Conservation (phyloP, 345 rosid species). For the Erysimum cheiranthoides region DNA sequence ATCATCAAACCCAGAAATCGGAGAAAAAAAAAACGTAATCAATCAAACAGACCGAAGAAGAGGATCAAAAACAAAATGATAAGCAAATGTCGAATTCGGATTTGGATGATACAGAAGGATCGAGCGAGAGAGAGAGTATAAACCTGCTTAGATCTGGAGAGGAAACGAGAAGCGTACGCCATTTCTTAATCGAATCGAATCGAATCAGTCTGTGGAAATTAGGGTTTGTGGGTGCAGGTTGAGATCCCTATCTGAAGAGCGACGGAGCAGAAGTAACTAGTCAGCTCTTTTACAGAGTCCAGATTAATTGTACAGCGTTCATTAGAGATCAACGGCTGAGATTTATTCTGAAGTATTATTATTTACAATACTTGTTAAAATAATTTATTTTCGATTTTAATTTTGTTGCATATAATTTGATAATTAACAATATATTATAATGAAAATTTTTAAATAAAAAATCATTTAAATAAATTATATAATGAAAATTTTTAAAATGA, state of each 20-base stretch:
- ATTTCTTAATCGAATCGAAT: conserved; percentile 42
- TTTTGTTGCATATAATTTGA: background rate
- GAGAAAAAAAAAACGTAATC: background rate
- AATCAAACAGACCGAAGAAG: background rate
- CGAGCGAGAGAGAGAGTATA: background rate
- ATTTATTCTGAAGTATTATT: conserved; percentile 2
- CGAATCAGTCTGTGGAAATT: conserved; percentile 34
- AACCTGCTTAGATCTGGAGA: conserved; percentile 87
- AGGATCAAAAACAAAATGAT: background rate
- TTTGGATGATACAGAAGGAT: background rate
- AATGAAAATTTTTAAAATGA: no score
- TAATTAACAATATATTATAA: no score
- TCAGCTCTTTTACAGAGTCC: conserved; percentile 27
- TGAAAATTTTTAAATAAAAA: no score
- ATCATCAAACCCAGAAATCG: conserved; percentile 26
- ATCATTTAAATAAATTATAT: no score
- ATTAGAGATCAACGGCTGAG: conserved; percentile 35
- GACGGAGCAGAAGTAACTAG: background rate
- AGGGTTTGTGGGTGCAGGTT: conserved; percentile 42
- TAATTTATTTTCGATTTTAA: background rate
- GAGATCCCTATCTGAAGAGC: conserved; percentile 46
- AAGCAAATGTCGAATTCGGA: background rate
- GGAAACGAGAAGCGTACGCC: conserved; percentile 75
- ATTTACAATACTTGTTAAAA: background rate
- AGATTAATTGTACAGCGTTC: background rate